Evolutionary conservation across 768 basidiomycete species (phyloP), one percentile per base, ranked within the genome.

Genomic region (Leccinum olivaceopallidum): DNA sequence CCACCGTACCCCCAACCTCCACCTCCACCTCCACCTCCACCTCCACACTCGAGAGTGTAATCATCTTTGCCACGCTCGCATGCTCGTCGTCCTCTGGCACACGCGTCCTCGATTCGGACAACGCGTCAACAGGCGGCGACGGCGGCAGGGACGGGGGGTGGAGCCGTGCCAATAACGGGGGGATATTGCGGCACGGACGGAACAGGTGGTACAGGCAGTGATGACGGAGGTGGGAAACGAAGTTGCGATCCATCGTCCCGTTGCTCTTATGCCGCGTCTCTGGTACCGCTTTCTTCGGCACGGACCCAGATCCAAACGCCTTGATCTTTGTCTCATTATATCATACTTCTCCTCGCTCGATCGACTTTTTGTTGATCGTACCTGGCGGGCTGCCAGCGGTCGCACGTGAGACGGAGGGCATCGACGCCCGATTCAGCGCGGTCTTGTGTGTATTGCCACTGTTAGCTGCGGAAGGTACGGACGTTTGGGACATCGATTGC

Each of bases 241-340:
- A 92, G 48, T 85, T 81, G 52, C 76, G 81, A 69, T 91, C 89
- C 90, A 94, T 94, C 53, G 87, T 88, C 28, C 92, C 90, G 57
- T 80, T 83, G 58, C 82, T 81, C 67, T 80, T 82, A 60, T 81
- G 76, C 55, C 64, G 67, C 34, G 63, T 65, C 26, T 69, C 70
- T 0, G 62, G 14, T 5, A 57, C 24, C 5, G 66, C n/a, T 36
- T 64, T 68, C 47, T 42, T 64, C 16, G 70, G 70, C 10, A 72
- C 71, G 1, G 71, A 69, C 10, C 39, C 39, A 39, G 39, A 39
- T 4, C 39, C 18, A 6, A n/a, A 42, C 18, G 36, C 39, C 44
- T 76, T 77, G 12, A 63, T 53, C 52, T 75, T 80, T 0, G 72
- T 69, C n/a, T 78, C 80, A n/a, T 58, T 69, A 0, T 66, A 26